A percentile compares a stretch with the other conserved stretches of the same genome.
Evolutionary conservation across 1,284 basidiomycete genomes (phyloP).

Genomic region (Ganoderma lingzhi): DNA sequence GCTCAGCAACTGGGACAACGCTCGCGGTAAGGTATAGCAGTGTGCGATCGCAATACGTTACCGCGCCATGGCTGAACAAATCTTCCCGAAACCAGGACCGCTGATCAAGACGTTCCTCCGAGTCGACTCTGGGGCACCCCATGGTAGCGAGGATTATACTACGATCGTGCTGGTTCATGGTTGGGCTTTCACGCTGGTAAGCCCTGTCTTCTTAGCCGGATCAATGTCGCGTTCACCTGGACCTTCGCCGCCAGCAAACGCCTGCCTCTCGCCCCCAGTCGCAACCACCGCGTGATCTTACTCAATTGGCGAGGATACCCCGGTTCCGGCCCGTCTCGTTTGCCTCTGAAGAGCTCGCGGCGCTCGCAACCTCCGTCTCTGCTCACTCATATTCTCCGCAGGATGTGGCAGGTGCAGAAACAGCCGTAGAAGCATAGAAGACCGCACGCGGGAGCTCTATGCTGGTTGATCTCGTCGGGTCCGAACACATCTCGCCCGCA

Average conservation of each 20-base stretch:
- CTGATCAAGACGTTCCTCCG: no score
- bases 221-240: no score
- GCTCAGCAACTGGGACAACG: no score
- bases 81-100: no score
- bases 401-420: slow-evolving; percentile 4
- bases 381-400: slow-evolving; percentile 6
- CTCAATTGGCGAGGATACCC: slow-evolving; percentile 27
- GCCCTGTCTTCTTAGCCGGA: no score
- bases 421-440: slow-evolving; percentile 23
- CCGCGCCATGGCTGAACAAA: no score
- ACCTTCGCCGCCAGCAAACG: slow-evolving; percentile 12
- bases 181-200: no score
- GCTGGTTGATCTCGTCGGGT: slow-evolving; percentile 36
- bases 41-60: no score
- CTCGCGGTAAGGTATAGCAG: no score
- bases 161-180: slow-evolving; percentile 20
- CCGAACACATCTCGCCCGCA: slow-evolving; percentile 27
- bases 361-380: no score
- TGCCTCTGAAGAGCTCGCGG: slow-evolving; percentile 34
- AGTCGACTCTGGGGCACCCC: background rate
- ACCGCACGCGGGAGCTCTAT: slow-evolving; percentile 30
- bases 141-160: slow-evolving; percentile 11
- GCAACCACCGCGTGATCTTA: slow-evolving; percentile 20
- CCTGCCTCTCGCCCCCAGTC: slow-evolving; percentile 13
- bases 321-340: slow-evolving; percentile 10